Evolutionary conservation across 768 basidiomycete species (phyloP), one percentile per base, ranked within the genome.

Genomic region (Tubosaeta brunneosetosa): DNA sequence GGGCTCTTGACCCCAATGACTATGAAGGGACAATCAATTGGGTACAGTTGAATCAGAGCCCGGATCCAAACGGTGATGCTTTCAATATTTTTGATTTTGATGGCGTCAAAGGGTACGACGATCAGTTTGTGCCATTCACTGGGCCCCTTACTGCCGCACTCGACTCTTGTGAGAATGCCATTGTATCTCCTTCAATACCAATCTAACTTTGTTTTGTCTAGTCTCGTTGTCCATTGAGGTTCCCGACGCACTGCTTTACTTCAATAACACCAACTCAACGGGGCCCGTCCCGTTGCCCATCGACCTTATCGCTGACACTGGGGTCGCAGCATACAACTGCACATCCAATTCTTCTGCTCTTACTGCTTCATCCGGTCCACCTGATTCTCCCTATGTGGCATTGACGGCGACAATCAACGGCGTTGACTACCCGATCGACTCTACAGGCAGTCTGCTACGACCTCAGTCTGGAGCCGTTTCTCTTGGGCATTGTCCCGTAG

Each of bases 1-100:
- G 66, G 2, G 67, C 67, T 6, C 66, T 67, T 3, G 66, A 67
- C 38, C 66, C 61, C 8, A 60, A 57, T 10, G 66, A 67, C 43
- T 67, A 67, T 29, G 67, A 69, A 51, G 66, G 66, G 29, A 58
- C 57, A 13, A 65, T 67, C 29, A 67, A 67, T 43, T 67, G 66
- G 66, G 61, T 67, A 14, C 51, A 57, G 38, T 47, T 67, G 17
- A 16, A 60, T 36, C 46, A 52, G 17, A 47, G 12, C 8, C 68
- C 66, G 2, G 57, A 63, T 38, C 42, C 51, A 7, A 50, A 46
- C 3, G 52, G 43, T 9, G 53, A 62, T 45, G 59, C 49, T 38
- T 34, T 50, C 25, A 68, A 68, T 22, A 52, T 38, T 10, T 62
- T 68, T 17, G 11, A 42, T 6, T 54, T 68, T 13, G 66, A 68